phyloP scores from a whole-genome alignment of 106 monocot genomes.

The Dioscorea dumetorum region DNA sequence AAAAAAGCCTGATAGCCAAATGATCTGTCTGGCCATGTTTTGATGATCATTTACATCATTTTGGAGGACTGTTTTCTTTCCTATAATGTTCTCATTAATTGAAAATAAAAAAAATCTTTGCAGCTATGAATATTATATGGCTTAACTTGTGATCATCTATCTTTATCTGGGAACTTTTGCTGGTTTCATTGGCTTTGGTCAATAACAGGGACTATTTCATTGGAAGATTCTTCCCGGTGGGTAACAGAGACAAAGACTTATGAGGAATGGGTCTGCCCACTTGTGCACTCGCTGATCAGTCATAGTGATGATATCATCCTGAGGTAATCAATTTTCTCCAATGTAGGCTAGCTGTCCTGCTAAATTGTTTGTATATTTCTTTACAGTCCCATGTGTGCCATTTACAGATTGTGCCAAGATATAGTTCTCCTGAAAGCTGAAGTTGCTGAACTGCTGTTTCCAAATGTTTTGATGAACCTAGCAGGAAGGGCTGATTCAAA shows the following conservation, averaged over 20 bases:
- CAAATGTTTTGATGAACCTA: conserved; percentile 58
- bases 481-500: conserved; percentile 32
- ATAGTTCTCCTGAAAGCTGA: conserved; percentile 68
- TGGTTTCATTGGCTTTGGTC: background rate
- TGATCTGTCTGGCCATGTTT: too few species aligned
- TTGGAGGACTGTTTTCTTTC: too few species aligned
- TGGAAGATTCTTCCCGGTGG: conserved; percentile 63
- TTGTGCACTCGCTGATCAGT: conserved; percentile 60
- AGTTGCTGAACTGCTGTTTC: conserved; percentile 75
- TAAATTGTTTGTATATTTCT: background rate
- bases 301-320: conserved; percentile 63
- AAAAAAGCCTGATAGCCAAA: too few species aligned
- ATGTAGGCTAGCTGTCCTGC: background rate
- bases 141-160: too few species aligned
- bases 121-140: too few species aligned
- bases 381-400: background rate
- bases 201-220: conserved; percentile 8
- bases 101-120: too few species aligned
- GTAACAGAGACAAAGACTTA: conserved; percentile 51
- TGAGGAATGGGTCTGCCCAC: conserved; percentile 68
- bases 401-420: conserved; percentile 72
- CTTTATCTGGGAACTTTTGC: too few species aligned
- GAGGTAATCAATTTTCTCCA: conserved; percentile 27
- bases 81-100: too few species aligned
- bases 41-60: too few species aligned